A percentile compares a stretch with the other conserved stretches of the same genome.
Conservation (phyloP, 129 eudicot genomes). For the Helianthus tuberosus region DNA sequence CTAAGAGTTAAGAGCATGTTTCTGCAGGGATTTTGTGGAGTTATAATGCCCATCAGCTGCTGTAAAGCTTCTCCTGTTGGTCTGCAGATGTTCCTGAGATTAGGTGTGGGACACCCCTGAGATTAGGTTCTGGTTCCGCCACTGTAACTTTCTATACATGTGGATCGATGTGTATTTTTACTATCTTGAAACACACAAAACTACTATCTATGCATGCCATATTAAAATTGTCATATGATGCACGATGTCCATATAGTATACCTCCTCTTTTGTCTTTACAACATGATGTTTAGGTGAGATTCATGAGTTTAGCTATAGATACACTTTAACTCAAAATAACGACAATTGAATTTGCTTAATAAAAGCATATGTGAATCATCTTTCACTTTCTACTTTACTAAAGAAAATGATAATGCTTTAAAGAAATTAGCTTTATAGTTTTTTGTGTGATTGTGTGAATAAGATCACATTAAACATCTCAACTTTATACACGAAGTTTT, state of each 20-base stretch:
- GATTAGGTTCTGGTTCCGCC: too few relatives aligned
- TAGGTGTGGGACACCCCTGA: too few relatives aligned
- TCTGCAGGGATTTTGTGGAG: too few relatives aligned
- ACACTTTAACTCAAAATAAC: neutral
- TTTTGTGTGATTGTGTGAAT: constrained; percentile 2
- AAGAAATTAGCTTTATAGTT: neutral
- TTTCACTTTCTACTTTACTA: neutral
- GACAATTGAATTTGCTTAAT: neutral
- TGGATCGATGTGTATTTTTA: neutral
- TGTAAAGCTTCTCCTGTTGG: too few relatives aligned
- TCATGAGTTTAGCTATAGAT: neutral
- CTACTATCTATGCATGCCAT: too few relatives aligned
- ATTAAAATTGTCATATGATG: too few relatives aligned
- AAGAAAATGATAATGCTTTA: neutral
- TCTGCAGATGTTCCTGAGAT: too few relatives aligned
- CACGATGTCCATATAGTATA: too few relatives aligned
- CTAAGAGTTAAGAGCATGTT: too few relatives aligned
- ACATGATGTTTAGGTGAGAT: neutral
- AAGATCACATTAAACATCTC: neutral
- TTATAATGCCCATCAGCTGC: too few relatives aligned
- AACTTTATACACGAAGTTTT: neutral
- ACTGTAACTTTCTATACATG: neutral
- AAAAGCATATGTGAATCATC: neutral
- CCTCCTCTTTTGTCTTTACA: neutral
- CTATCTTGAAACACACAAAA: too few relatives aligned